These are phyloP conservation scores for Amphibolis antarctica DNA, from an alignment of 106 monocot species.

Conservation along the genomic window DNA sequence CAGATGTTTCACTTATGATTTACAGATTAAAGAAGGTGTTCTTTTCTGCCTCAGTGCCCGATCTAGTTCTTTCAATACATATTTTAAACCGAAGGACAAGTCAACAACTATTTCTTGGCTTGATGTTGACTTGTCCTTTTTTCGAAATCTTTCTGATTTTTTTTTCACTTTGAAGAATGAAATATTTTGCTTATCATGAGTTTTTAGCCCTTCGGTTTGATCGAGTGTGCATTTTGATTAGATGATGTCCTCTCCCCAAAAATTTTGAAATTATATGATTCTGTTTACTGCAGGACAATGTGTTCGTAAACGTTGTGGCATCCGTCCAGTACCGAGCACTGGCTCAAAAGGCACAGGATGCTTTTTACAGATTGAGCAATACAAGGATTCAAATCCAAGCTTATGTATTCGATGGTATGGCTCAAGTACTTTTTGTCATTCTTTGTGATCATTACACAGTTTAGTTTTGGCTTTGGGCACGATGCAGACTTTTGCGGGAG, in stretches of 20 bases:
- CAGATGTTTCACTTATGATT: too few species aligned
- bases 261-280: neutral
- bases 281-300: slow-evolving; percentile 50
- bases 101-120: too few species aligned
- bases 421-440: neutral
- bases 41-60: too few species aligned
- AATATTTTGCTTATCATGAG: neutral
- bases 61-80: too few species aligned
- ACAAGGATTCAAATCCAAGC: slow-evolving; percentile 70
- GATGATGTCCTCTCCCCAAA: neutral
- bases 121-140: too few species aligned
- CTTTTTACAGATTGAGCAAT: slow-evolving; percentile 70
- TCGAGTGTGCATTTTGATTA: neutral
- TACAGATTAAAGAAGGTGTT: too few species aligned
- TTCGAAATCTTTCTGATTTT: too few species aligned
- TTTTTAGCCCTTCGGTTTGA: neutral
- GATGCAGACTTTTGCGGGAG: neutral
- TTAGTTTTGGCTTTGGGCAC: neutral
- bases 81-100: too few species aligned
- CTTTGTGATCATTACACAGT: neutral
- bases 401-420: slow-evolving; percentile 79
- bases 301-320: slow-evolving; percentile 85
- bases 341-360: slow-evolving; percentile 48
- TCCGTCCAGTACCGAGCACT: slow-evolving; percentile 74
- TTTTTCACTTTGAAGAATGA: too few species aligned